These are phyloP conservation scores for Naegleria fowleri DNA, from an alignment of 208 protist genomes.

Conservation along the genomic window DNA sequence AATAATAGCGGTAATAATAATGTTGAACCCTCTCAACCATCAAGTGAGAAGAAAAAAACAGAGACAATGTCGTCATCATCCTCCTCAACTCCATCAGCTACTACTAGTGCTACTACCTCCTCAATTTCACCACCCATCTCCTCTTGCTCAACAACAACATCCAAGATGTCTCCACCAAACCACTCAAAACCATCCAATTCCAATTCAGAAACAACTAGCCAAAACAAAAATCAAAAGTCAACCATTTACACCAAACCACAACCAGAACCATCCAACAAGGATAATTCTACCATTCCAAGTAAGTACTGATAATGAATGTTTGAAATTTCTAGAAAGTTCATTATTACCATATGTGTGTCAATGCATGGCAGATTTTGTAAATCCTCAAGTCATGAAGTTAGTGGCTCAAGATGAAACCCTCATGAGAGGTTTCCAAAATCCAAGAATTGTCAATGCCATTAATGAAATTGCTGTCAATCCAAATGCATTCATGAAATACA, in stretches of 20 bases:
- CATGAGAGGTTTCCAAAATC: background rate
- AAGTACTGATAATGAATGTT: background rate
- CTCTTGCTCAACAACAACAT: background rate
- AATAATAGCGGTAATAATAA: too few relatives aligned
- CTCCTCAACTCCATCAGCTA: too few relatives aligned
- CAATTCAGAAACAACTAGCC: background rate
- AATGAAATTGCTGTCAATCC: conserved; percentile 28
- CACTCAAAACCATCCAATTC: background rate
- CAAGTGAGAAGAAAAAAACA: too few relatives aligned
- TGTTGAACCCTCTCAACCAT: too few relatives aligned
- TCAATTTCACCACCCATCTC: background rate
- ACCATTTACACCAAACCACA: background rate
- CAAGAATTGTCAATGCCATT: background rate
- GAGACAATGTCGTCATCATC: too few relatives aligned
- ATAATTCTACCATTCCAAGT: background rate
- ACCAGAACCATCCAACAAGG: background rate
- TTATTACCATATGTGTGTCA: too few relatives aligned
- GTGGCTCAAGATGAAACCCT: background rate
- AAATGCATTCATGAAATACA: conserved; percentile 17
- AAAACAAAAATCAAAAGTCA: background rate
- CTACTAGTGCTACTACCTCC: too few relatives aligned
- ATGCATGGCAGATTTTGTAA: background rate
- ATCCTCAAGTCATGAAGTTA: background rate
- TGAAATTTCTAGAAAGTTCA: background rate
- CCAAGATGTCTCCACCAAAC: too few relatives aligned